Base-by-base conservation (phyloP, 805 yeast genomes). In the Saccharomycodes ludwigii region DNA sequence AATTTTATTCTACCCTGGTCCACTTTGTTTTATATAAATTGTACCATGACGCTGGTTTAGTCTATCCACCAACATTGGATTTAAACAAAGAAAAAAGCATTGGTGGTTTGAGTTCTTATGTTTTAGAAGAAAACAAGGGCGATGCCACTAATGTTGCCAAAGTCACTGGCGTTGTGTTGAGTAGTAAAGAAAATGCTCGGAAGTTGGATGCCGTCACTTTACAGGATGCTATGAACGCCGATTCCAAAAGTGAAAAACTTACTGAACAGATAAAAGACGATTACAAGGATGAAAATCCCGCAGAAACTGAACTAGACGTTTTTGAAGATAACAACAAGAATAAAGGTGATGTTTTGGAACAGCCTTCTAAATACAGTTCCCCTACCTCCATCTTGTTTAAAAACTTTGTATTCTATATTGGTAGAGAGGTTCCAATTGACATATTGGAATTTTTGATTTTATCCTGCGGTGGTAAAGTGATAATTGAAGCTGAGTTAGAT, bases 371-470 rank as follows among this genome's bases (percentile, higher is more conserved):
- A 45, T 63, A 51, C 36, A 71, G 68, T 14, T 71, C 78, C 30
- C 68, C 77, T 29, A 60, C 70, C n/a, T 67, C 83, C 9, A 63
- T 66, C 22, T 60, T 91, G 31, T 82, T 88, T 49, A 64, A 77
- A 27, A 69, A 71, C 34, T 80, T 85, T 53, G 71, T 78, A 4
- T 88, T 91, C 57, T 91, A 61, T 52, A 71, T 91, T 36, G 95
- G 96, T 33, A 80, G 98, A 58, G 98, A 91, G 63, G 97, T 91
- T 24, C 83, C 97, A 17, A 63, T 86, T 40, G 97, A 91, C 46
- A 72, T 85, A 42, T 63, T 88, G 42, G 97, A 91, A 61, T 82
- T 91, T 53, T 67, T 85, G 41, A 75, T 86, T 37, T 62, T 85
- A 35, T 72, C 95, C 1, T 74, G 79, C 47, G 96, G 96, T 39